phyloP scores from a whole-genome alignment of 371 early-diverging fungal species.

The Lichtheimia corymbifera region DNA sequence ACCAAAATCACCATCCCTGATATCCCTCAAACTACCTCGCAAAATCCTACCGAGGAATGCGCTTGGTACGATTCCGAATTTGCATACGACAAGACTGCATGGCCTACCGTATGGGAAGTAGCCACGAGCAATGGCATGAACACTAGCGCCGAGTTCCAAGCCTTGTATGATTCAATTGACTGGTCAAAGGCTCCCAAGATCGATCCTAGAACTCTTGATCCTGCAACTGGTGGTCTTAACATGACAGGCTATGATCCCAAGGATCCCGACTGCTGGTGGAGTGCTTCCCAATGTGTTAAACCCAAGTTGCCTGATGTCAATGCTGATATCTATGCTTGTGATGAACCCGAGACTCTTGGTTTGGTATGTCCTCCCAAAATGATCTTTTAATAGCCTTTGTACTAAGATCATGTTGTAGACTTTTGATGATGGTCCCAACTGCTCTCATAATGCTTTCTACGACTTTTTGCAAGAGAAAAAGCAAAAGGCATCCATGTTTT shows the following conservation, averaged over 20 bases:
- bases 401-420: constrained; percentile 16
- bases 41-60: constrained; percentile 24
- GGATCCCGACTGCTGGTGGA: constrained; percentile 57
- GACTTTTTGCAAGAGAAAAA: constrained; percentile 38
- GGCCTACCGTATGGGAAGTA: constrained; percentile 31
- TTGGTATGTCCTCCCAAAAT: constrained; percentile 13
- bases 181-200: constrained; percentile 49
- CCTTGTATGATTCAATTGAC: constrained; percentile 34
- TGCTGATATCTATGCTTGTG: constrained; percentile 38
- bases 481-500: constrained; percentile 46
- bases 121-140: constrained; percentile 38
- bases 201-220: constrained; percentile 16
- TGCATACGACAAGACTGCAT: constrained; percentile 15
- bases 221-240: constrained; percentile 23
- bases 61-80: constrained; percentile 17
- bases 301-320: constrained; percentile 39
- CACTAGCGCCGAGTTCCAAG: constrained; percentile 27
- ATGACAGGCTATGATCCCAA: constrained; percentile 22
- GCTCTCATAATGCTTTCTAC: constrained; percentile 54
- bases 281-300: constrained; percentile 30
- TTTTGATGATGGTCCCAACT: constrained; percentile 55
- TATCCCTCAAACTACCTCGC: constrained; percentile 37
- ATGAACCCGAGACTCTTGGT: constrained; percentile 50
- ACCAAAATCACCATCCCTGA: constrained; percentile 38
- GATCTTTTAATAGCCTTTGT: neutral